phyloP scores from a whole-genome alignment of 768 basidiomycete species.

The Clavulina sp. region DNA sequence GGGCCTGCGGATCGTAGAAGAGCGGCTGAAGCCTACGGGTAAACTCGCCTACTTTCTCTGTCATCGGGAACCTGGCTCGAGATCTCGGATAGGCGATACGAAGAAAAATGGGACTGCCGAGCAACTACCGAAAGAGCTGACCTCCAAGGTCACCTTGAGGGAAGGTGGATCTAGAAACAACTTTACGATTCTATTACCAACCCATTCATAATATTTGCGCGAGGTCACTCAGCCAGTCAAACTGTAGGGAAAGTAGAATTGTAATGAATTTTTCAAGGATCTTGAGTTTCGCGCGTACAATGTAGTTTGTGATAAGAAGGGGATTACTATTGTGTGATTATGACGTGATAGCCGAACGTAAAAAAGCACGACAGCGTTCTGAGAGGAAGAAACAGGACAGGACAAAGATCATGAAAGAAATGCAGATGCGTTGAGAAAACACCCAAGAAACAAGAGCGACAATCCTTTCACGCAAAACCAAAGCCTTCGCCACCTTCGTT shows the following conservation, averaged over 20 bases:
- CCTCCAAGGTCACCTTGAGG: slow-evolving; percentile 35
- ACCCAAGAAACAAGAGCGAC: not conserved
- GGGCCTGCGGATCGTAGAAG: slow-evolving; percentile 44
- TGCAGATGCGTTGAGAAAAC: not conserved
- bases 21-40: slow-evolving; percentile 46
- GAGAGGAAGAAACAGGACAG: no score
- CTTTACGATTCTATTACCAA: slow-evolving; percentile 27
- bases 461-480: slow-evolving; percentile 42
- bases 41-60: slow-evolving; percentile 85
- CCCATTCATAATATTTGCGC: no score
- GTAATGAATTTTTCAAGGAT: no score
- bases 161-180: slow-evolving; percentile 57
- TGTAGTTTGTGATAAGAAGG: no score
- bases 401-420: no score
- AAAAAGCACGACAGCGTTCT: no score
- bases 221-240: no score
- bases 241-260: no score
- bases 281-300: no score
- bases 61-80: slow-evolving; percentile 15
- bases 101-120: not conserved
- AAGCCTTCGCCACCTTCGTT: slow-evolving; percentile 95
- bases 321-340: no score
- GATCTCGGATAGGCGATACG: not conserved
- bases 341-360: no score
- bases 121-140: not conserved